These are phyloP conservation scores for Hansenula lynferdii DNA, from an alignment of 1,139 yeast genomes.

Conservation along the genomic window DNA sequence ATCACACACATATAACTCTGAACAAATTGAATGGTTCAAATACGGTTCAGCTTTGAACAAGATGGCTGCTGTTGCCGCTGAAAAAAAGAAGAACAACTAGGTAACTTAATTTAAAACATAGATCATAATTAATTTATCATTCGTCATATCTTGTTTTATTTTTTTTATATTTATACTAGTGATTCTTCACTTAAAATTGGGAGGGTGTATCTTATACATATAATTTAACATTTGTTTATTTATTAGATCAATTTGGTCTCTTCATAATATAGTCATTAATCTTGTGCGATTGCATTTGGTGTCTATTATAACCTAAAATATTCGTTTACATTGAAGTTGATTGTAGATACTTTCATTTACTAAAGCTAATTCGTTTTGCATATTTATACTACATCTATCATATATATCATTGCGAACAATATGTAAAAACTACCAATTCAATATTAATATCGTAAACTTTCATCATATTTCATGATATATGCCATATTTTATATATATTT, in stretches of 20 bases:
- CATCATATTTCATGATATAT: no score
- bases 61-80: conserved; percentile 53
- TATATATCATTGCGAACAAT: no score
- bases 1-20: conserved; percentile 91
- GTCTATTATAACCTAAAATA: no score
- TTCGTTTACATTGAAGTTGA: no score
- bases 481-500: no score
- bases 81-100: conserved; percentile 1
- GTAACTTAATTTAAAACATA: not conserved
- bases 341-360: no score
- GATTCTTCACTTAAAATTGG: not conserved
- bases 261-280: no score
- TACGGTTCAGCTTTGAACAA: conserved; percentile 98
- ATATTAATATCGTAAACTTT: no score
- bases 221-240: not conserved
- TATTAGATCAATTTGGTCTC: not conserved
- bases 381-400: no score
- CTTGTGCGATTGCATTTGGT: no score
- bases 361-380: no score
- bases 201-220: not conserved
- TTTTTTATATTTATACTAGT: not conserved
- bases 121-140: not conserved
- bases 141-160: not conserved
- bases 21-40: conserved; percentile 99
- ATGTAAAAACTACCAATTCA: no score